Conservation (phyloP, 2,329 filamentous ascomycete species). For the Chaetomium olivaceum region DNA sequence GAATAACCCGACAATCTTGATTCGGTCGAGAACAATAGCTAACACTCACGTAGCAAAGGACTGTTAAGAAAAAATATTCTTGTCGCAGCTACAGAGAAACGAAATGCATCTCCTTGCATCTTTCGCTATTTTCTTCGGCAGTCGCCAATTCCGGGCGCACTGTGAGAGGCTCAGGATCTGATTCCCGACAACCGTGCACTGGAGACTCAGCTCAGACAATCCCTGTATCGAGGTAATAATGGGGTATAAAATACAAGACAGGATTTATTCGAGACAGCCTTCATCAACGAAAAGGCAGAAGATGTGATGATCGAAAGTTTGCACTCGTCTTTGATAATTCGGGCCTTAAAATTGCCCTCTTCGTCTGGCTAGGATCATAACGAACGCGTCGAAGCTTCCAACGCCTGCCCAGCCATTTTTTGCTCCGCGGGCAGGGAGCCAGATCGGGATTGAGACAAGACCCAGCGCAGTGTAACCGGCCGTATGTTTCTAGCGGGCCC, state of each 20-base stretch:
- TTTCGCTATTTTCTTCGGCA: not conserved
- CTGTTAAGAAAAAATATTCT: not conserved
- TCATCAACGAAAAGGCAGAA: not conserved
- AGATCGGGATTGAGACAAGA: slow-evolving; percentile 12
- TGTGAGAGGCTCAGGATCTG: not conserved
- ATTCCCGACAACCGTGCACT: not conserved
- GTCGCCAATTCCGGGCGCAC: not conserved
- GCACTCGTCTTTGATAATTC: not conserved
- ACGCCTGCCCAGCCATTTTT: not conserved
- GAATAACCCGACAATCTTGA: not conserved
- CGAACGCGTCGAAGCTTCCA: not conserved
- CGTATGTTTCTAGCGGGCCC: slow-evolving; percentile 25
- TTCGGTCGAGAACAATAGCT: not conserved
- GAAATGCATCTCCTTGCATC: not conserved
- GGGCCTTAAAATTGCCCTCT: not conserved
- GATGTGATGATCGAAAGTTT: not conserved
- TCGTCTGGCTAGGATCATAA: not conserved
- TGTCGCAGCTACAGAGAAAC: not conserved
- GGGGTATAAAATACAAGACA: not conserved
- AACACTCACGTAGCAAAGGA: not conserved
- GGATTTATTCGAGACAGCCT: not conserved
- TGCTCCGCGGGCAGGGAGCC: not conserved
- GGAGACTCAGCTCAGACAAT: not conserved
- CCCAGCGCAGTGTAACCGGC: slow-evolving; percentile 21
- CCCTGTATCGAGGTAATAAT: not conserved